Evolutionary conservation across 148 eudicot species (phyloP), one percentile per base, ranked within the genome.

Genomic region (Rheum nobile): DNA sequence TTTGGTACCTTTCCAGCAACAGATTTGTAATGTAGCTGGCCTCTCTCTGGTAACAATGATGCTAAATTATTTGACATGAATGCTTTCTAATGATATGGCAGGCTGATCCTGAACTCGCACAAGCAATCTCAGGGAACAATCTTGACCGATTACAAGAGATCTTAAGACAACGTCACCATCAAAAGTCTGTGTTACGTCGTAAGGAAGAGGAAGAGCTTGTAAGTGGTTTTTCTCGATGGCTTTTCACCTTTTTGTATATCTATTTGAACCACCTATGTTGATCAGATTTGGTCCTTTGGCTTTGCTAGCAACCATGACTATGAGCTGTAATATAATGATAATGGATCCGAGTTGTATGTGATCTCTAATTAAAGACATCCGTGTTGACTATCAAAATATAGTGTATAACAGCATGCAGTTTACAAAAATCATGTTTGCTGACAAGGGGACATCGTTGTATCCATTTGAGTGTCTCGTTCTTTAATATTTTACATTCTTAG

Each of bases 81-180:
- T 19, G 10, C 50, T 67, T 38, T 69, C 34, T 43, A 65, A 71
- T 80, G 73, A 44, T 73, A 77, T 83, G 61, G 78, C 85, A 91
- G 98, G 82, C 67, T 73, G 98, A 95, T 85, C 98, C 98, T 47
- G 97, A 95, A 78, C 81, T 95, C 26, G 97, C 97, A 19, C 97
- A 91, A 88, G 89, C 77, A 17, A 74, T 94, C 73, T 84, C 92
- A 77, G 97, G 96, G 74, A 86, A 85, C 79, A 97, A 91, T 73
- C 78, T 89, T 35, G 83, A 94, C 80, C 84, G 47, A 74, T 75
- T 94, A 43, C 98, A 94, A 79, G 91, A 94, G 47, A 70, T 90
- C 44, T 84, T 94, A 74, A 86, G 93, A 73, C 78, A 74, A 73
- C 96, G 97, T 71, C 83, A 89, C 83, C 93, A 74, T 67, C 97